Base-by-base conservation (phyloP, 2,329 filamentous ascomycete genomes). In the Epichloe hybrida region DNA sequence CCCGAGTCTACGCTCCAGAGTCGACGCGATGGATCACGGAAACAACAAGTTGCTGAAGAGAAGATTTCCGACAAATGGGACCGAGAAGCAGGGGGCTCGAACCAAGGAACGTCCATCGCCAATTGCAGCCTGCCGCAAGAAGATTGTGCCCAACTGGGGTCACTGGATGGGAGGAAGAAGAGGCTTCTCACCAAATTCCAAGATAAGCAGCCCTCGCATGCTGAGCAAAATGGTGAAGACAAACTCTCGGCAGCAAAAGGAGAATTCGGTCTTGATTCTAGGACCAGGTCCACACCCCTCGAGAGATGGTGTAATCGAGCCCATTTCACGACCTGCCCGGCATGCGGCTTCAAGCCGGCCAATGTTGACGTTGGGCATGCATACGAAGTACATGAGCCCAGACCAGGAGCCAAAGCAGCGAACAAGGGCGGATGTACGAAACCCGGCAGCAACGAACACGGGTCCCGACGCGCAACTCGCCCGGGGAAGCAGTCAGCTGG, bases 101-200 rank as follows among this genome's bases (percentile, higher is more conserved):
- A 48, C 7, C n/a, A 20, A 12, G 34, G 37, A 48, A 49, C 12
- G n/a, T 41, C 7, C 20, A 39, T n/a, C 5, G 35, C 27, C 15
- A 23, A 20, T 38, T 15, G 15, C 40, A 31, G 12, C 43, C 31
- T 13, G 23, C 17, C 31, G 38, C n/a, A 39, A 43, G 49, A 51
- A 42, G 34, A 40, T 47, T 5, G 47, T 46, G 37, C 49, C 40
- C 21, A 40, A 43, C 17, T 51, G 45, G 52, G 42, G 52, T 42
- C 49, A 49, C 5, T 51, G 49, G 49, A 47, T 47, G 31, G 54
- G 31, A 54, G 57, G 50, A 48, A 50, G 49, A 55, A 56, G 36
- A 46, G 57, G 48, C 50, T 46, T 46, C 49, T 46, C 48, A 44
- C 38, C 34, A 17, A 39, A 15, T 15, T 31, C 9, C 27, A 42